phyloP scores from a whole-genome alignment of 805 yeast species.

The Saccharomycopsis oosterbeekiorum region DNA sequence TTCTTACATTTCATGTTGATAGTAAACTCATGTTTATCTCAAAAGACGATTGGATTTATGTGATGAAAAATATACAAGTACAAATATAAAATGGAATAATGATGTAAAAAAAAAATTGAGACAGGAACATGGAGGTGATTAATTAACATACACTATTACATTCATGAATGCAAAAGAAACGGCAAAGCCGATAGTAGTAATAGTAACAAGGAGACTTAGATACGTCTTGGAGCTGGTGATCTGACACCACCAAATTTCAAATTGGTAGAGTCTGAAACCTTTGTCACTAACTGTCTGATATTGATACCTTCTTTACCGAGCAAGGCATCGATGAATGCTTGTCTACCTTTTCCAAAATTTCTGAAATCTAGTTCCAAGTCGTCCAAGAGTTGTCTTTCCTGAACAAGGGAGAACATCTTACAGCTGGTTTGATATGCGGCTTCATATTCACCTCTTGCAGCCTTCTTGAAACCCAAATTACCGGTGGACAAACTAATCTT shows the following conservation, averaged over 20 bases:
- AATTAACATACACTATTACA: neutral
- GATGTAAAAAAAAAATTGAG: neutral
- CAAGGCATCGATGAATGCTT: conserved; percentile 74
- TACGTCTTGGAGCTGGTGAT: conserved; percentile 72
- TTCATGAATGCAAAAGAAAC: neutral
- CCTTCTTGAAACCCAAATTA: conserved; percentile 76
- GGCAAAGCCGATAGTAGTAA: neutral
- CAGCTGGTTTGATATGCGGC: conserved; percentile 82
- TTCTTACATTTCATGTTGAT: neutral
- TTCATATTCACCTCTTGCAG: conserved; percentile 87
- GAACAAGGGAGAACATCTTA: conserved; percentile 60
- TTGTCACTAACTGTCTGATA: conserved; percentile 54
- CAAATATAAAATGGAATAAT: neutral
- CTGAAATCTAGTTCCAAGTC: conserved; percentile 69
- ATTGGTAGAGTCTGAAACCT: conserved; percentile 69
- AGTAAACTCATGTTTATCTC: neutral
- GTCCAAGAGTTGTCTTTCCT: conserved; percentile 47
- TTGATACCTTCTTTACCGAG: conserved; percentile 79
- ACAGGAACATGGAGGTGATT: neutral
- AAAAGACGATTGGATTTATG: neutral
- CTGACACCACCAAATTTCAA: conserved; percentile 90
- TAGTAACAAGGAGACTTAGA: conserved; percentile 27
- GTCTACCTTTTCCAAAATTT: conserved; percentile 84
- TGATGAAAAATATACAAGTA: neutral
- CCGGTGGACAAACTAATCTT: conserved; percentile 69